These are phyloP conservation scores for Pelargonium australe DNA, from an alignment of 441 rosid species.

Conservation along the genomic window DNA sequence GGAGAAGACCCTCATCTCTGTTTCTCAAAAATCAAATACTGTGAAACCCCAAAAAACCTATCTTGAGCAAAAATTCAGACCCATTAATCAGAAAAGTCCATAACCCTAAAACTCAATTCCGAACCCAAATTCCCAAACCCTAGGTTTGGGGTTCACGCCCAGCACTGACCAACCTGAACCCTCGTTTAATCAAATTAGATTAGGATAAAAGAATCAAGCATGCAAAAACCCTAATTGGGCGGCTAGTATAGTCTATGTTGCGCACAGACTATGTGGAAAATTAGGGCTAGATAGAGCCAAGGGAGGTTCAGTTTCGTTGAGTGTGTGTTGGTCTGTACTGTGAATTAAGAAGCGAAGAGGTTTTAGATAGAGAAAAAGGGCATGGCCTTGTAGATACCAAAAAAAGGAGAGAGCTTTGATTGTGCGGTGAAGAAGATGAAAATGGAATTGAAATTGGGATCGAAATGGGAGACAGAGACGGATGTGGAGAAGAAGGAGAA, in stretches of 20 bases:
- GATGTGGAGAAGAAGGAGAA: neutral
- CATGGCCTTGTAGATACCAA: neutral
- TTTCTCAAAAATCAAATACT: neutral
- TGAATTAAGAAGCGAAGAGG: neutral
- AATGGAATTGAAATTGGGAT: neutral
- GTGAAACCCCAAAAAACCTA: neutral
- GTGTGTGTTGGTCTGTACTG: conserved; percentile 3
- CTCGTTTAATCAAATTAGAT: neutral
- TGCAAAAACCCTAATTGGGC: conserved; percentile 2
- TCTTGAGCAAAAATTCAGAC: neutral
- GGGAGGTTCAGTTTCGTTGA: neutral
- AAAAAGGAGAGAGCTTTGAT: neutral
- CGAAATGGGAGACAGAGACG: neutral
- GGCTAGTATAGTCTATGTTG: neutral
- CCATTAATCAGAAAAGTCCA: neutral
- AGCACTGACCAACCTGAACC: neutral
- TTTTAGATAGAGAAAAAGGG: neutral
- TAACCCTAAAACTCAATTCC: conserved; percentile 1
- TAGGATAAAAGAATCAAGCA: neutral
- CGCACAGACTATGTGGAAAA: neutral
- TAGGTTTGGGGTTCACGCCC: neutral
- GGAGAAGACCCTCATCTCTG: neutral
- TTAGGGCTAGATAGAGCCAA: neutral
- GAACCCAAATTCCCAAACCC: neutral
- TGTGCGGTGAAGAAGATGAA: neutral